These are phyloP conservation scores for Schizochytrium sp. DNA, from an alignment of 108 stramenopile genomes.

Conservation along the genomic window DNA sequence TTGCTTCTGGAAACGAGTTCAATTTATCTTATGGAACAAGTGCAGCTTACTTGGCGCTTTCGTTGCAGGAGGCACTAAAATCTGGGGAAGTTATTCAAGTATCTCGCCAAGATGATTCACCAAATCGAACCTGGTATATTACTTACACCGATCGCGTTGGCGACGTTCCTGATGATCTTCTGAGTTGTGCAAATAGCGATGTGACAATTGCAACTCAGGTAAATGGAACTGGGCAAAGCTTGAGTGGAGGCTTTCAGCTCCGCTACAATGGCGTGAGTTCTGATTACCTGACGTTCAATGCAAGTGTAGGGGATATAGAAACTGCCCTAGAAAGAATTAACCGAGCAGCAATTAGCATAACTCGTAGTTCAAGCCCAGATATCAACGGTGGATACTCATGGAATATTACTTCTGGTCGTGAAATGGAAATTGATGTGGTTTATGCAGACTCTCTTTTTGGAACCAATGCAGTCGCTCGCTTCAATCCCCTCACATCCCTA, in stretches of 20 bases:
- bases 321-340: background rate
- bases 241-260: background rate
- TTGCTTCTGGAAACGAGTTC: background rate
- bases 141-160: conserved; percentile 35
- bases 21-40: background rate
- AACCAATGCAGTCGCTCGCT: conserved; percentile 3
- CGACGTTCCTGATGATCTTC: conserved; percentile 11
- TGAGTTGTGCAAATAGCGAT: background rate
- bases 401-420: background rate
- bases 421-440: background rate
- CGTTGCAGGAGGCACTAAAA: background rate
- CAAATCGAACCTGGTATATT: background rate
- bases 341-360: background rate
- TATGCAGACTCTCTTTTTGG: conserved; percentile 1
- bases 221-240: conserved; percentile 1
- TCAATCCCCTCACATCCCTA: background rate
- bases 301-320: conserved; percentile 1
- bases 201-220: background rate
- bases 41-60: background rate
- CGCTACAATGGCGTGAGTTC: background rate
- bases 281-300: background rate
- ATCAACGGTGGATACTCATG: background rate
- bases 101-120: background rate
- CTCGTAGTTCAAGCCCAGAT: background rate
- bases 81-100: background rate